Evolutionary conservation across 495 filamentous ascomycete genomes (phyloP), one percentile per base, ranked within the genome.

Genomic region (Achaetomiella virescens): DNA sequence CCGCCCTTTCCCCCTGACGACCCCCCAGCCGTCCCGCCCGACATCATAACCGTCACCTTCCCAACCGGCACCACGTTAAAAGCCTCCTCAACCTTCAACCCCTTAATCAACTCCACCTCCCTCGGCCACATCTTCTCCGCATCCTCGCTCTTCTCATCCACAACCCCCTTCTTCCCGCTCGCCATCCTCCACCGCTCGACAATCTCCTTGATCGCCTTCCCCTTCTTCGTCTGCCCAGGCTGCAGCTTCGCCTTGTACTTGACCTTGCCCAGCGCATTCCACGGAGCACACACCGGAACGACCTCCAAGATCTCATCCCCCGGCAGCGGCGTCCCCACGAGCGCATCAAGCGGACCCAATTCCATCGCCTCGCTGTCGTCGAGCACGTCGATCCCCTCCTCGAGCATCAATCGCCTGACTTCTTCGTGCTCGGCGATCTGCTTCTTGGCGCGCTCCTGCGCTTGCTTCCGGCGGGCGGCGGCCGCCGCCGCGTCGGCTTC

Each of bases 211-310:
- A 96, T 83, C 15, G 92, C 93, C 68, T 96, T 98, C 2, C 92
- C 91, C 73, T 96, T 95, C 79, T 98, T 98, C 61, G 84, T 79
- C 2, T 82, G 62, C 2, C 93, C 93, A 0, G 93, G 93, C 72
- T 97, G 93, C 59, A 98, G 61, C 75, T 97, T 98, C 18, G 81
- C 87, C 65, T 90, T 88, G 73, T 95, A 97, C 72, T 95, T 95
- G 62, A 85, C 87, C 46, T 78, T 81, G 0, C 71, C 74, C 58
- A 98, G 75, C 1, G 93, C 88, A 17, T 78, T 77, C 86, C 91
- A 97, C 4, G 93, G 93, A 17, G 89, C 93, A 68, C 92, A 97
- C 6, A 97, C 77, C 0, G 90, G 87, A n/a, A 97, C 80, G 6
- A 84, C 89, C 38, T 89, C 89, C 2, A 97, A 72, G n/a, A 97